Percentiles rank a stretch among this genome's conserved stretches.
Conservation (phyloP, 2,329 filamentous ascomycete genomes). For the Venturia nashicola region DNA sequence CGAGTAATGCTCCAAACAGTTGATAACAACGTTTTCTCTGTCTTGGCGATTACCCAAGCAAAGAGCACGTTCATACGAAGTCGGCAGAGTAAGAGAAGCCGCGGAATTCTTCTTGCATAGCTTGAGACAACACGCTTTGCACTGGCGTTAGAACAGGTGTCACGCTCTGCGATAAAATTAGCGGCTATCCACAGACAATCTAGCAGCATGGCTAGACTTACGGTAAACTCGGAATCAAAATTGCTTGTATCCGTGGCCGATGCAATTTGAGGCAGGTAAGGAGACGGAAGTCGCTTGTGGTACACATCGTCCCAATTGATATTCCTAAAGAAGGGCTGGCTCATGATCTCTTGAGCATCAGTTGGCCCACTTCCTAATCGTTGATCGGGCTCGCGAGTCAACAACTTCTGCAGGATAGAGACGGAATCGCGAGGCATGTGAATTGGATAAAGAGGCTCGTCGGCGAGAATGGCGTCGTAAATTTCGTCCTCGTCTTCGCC, state of each 20-base stretch:
- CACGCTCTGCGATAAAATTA: constrained; percentile 8
- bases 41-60: background rate
- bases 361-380: constrained; percentile 89
- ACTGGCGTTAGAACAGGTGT: constrained; percentile 14
- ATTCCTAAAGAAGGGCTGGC: constrained; percentile 93
- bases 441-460: constrained; percentile 95
- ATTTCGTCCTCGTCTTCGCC: constrained; percentile 99
- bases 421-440: constrained; percentile 98
- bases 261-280: constrained; percentile 82
- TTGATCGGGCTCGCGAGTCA: constrained; percentile 88
- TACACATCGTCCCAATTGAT: constrained; percentile 99
- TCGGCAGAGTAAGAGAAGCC: constrained; percentile 96
- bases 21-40: background rate
- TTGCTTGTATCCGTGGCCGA: constrained; percentile 97
- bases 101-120: constrained; percentile 99
- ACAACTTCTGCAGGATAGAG: constrained; percentile 91
- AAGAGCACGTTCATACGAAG: constrained; percentile 46
- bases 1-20: background rate
- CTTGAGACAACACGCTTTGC: constrained; percentile 73
- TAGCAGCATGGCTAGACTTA: constrained; percentile 90
- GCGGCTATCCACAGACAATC: constrained; percentile 79
- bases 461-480: constrained; percentile 94
- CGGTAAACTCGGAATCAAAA: constrained; percentile 97
- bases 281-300: constrained; percentile 79
- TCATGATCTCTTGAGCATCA: constrained; percentile 98